A percentile compares a stretch with the other conserved stretches of the same genome.
These are phyloP conservation scores for Juglanconis oblonga DNA, from an alignment of 2,329 filamentous ascomycete species.

Conservation along the genomic window DNA sequence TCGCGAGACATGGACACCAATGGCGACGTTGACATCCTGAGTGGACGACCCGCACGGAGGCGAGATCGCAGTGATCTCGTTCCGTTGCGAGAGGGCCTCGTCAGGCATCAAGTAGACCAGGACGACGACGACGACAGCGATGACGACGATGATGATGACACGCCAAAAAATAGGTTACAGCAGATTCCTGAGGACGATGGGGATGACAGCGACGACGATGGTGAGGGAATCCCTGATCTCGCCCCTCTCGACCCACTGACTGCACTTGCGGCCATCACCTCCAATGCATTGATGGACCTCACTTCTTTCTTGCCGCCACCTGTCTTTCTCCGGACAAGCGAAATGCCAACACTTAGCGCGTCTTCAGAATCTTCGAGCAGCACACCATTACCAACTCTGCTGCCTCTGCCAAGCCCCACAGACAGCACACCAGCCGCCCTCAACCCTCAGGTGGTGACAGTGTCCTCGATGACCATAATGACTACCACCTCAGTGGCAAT, in stretches of 20 bases:
- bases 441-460: constrained; percentile 11
- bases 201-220: not conserved
- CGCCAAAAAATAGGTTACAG: not conserved
- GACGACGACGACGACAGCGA: constrained; percentile 5
- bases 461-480: constrained; percentile 17
- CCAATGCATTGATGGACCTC: not conserved
- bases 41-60: not conserved
- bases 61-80: not conserved
- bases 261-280: not conserved
- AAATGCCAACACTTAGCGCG: not conserved
- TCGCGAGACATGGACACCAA: not conserved
- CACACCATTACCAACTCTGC: not conserved
- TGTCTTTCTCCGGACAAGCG: not conserved
- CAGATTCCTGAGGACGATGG: not conserved
- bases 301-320: not conserved
- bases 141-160: not conserved
- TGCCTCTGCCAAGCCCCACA: constrained; percentile 4
- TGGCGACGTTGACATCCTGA: not conserved
- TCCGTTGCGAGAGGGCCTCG: constrained; percentile 6
- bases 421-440: not conserved
- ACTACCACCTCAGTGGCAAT: constrained; percentile 7
- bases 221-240: not conserved
- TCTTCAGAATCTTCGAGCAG: not conserved
- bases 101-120: constrained; percentile 4
- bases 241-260: not conserved